Conservation (phyloP, 371 early-diverging fungal species). For the Zychaea mexicana region DNA sequence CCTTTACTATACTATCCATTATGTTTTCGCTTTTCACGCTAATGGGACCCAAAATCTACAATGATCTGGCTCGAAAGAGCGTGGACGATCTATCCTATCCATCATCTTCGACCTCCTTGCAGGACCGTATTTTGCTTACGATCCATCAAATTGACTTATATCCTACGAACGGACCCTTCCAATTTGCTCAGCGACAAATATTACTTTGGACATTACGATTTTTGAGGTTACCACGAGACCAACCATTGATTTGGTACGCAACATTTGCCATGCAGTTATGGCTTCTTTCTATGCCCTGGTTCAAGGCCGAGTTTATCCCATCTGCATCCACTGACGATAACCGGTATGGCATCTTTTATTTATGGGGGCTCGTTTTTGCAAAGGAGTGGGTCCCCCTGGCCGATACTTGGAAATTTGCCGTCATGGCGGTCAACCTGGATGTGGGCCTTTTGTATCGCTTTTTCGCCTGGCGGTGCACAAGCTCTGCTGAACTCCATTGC, state of each 20-base stretch:
- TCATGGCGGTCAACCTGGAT: conserved; percentile 41
- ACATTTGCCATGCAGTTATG: conserved; percentile 44
- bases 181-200: conserved; percentile 25
- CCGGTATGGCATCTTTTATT: conserved; percentile 56
- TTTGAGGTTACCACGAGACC: conserved; percentile 28
- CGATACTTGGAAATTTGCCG: conserved; percentile 77
- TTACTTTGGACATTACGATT: conserved; percentile 36
- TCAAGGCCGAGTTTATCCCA: conserved; percentile 56
- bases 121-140: conserved; percentile 15
- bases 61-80: not conserved
- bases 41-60: conserved; percentile 34
- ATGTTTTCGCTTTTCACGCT: conserved; percentile 15
- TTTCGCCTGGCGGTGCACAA: conserved; percentile 29
- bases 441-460: conserved; percentile 45
- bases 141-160: conserved; percentile 33
- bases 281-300: conserved; percentile 51
- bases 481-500: conserved; percentile 18
- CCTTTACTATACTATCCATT: conserved; percentile 23
- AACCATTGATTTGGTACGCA: conserved; percentile 41
- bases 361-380: conserved; percentile 56
- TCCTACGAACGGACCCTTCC: conserved; percentile 15
- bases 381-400: conserved; percentile 74
- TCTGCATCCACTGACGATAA: conserved; percentile 36
- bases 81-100: not conserved
- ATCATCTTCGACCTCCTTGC: conserved; percentile 4